Base-by-base conservation (phyloP, 306 rosid genomes). In the Lathyrus tuberosus region DNA sequence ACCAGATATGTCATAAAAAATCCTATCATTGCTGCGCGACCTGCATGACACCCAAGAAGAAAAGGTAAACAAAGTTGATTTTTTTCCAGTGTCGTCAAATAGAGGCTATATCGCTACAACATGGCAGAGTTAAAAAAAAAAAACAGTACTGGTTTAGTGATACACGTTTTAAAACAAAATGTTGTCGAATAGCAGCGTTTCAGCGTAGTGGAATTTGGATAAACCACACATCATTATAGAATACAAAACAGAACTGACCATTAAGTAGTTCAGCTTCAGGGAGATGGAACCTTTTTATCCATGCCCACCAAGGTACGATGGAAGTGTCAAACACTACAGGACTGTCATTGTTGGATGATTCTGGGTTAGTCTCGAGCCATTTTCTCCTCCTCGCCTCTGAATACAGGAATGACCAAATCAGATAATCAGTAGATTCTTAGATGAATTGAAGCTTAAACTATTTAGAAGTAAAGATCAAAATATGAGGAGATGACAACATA, bases 241-340 rank as follows among this genome's bases (percentile, higher is more conserved):
- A 70, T 47, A 62, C 24, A 53, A 28, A 67, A 42, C 37, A 17
- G 68, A 70, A 81, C 86, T 67, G 63, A 94, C 99, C 99, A 77
- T 94, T 94, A 16, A 94, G 97, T 42, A 78, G 82, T 74, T 94
- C 99, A 22, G 99, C 99, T 80, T 94, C 99, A 43, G 99, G 99
- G 76, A 95, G 89, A 80, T 95, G 99, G 86, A 87, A 95, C 73
- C 97, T 84, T 83, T 91, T 95, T 5, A 84, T 75, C 99, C 99
- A 94, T 56, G 97, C 97, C 99, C 97, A 94, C 99, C 99, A 94
- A 28, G 99, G 99, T 43, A 94, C 59, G 54, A 91, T 88, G 80
- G 97, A 88, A 30, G 99, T 88, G 83, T 91, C 99, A 76, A 94
- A 94, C 53, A 87, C 70, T 22, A 94, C 81, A 43, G 96, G 99